Conservation (phyloP, 1,284 basidiomycete genomes). For the Vanrija sp. region DNA sequence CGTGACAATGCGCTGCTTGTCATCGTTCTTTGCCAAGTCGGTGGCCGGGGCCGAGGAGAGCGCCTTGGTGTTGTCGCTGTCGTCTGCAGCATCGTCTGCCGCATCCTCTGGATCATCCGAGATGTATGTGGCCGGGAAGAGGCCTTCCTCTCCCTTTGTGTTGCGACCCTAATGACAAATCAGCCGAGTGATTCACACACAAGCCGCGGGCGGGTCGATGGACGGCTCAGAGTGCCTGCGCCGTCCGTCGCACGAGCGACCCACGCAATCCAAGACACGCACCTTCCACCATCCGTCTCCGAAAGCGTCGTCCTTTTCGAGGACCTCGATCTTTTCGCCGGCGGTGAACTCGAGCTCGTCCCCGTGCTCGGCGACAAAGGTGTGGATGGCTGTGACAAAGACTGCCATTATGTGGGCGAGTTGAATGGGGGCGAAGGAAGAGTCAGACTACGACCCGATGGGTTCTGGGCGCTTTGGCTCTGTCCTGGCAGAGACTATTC, state of each 20-base stretch:
- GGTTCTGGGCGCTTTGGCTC: not conserved
- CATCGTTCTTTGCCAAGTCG: not conserved
- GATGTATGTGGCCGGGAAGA: constrained; percentile 92
- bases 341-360: constrained; percentile 86
- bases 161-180: constrained; percentile 67
- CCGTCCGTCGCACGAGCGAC: not conserved
- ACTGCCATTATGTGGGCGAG: constrained; percentile 18
- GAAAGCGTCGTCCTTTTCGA: constrained; percentile 92
- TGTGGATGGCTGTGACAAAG: constrained; percentile 42
- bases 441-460: not conserved
- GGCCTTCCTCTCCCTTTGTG: constrained; percentile 69
- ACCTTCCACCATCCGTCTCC: constrained; percentile 99
- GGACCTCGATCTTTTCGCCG: constrained; percentile 80
- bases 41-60: not conserved
- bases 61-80: not conserved
- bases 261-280: constrained; percentile 41
- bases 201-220: not conserved
- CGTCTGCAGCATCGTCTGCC: not conserved
- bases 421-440: not conserved
- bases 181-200: constrained; percentile 2
- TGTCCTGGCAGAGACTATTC: too few relatives aligned
- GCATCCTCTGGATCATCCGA: constrained; percentile 51
- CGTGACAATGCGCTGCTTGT: too few relatives aligned
- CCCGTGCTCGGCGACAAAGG: constrained; percentile 81
- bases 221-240: not conserved